A percentile compares a stretch with the other conserved stretches of the same genome.
These are phyloP conservation scores for Chalciporus piperatus DNA, from an alignment of 768 basidiomycete genomes.

Conservation along the genomic window DNA sequence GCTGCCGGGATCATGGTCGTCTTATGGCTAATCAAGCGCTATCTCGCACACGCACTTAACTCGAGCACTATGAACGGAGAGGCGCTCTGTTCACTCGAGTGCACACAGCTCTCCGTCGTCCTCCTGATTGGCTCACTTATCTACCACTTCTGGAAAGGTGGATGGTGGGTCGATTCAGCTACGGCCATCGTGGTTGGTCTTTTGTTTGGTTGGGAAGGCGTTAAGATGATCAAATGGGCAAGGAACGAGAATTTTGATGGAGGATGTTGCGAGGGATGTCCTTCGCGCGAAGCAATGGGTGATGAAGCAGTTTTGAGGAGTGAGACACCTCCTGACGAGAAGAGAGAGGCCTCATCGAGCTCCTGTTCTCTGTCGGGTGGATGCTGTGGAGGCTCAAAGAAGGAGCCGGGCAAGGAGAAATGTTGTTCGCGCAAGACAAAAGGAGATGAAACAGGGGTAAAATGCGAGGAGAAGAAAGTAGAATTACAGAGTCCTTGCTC, in stretches of 20 bases:
- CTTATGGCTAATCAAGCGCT: conserved; percentile 45
- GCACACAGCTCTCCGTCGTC: conserved; percentile 42
- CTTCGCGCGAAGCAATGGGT: background rate
- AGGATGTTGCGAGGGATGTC: background rate
- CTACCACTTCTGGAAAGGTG: conserved; percentile 14
- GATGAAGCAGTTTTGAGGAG: background rate
- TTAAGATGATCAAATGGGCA: conserved; percentile 9
- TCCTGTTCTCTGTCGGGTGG: background rate
- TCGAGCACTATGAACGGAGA: conserved; percentile 45
- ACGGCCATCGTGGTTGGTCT: conserved; percentile 4
- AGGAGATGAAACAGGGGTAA: no score
- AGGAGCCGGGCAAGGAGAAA: no score
- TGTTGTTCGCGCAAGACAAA: no score
- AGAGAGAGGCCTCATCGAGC: background rate
- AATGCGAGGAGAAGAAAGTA: no score
- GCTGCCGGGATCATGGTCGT: conserved; percentile 39
- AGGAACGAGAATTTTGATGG: background rate
- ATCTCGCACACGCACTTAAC: conserved; percentile 42
- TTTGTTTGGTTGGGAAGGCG: conserved; percentile 12
- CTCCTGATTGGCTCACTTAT: conserved; percentile 41
- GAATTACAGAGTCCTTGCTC: no score
- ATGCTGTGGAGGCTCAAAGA: background rate
- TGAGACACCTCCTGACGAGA: background rate
- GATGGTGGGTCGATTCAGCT: conserved; percentile 4
- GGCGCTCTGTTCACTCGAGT: conserved; percentile 42